Evolutionary conservation across 495 filamentous ascomycete species (phyloP).

Genomic region (Trichoderma orchidacearum): DNA sequence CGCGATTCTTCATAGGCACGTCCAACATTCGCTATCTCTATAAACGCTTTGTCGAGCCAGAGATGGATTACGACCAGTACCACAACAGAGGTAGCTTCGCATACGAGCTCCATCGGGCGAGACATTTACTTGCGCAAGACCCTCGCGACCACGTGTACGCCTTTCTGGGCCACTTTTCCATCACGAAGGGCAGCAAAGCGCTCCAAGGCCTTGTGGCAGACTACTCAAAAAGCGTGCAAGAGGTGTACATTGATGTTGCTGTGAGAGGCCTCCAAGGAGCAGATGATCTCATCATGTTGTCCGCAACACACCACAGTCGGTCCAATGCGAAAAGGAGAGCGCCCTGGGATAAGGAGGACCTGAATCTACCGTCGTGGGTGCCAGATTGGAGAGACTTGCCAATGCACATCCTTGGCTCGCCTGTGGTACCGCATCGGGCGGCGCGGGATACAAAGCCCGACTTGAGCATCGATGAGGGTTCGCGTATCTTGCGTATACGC

Average conservation of each 20-base stretch:
- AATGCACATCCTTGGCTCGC: slow-evolving; percentile 3
- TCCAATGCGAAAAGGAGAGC: neutral
- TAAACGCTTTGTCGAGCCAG: slow-evolving; percentile 12
- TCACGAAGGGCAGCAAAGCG: neutral
- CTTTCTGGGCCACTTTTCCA: slow-evolving; percentile 12
- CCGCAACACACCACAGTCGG: slow-evolving; percentile 7
- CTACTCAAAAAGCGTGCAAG: slow-evolving; percentile 5
- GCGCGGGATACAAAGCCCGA: neutral
- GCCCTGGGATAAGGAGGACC: neutral
- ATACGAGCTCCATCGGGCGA: slow-evolving; percentile 15
- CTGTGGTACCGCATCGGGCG: slow-evolving; percentile 1
- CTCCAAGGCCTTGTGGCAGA: slow-evolving; percentile 1
- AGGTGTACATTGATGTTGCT: slow-evolving; percentile 5
- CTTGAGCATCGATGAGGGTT: neutral
- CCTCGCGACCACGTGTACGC: slow-evolving; percentile 14
- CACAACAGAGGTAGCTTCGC: slow-evolving; percentile 15
- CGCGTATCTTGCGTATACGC: neutral
- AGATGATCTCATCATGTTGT: slow-evolving; percentile 5
- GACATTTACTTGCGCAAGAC: slow-evolving; percentile 10
- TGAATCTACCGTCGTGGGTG: slow-evolving; percentile 7
- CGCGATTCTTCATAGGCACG: slow-evolving; percentile 7
- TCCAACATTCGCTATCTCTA: slow-evolving; percentile 11
- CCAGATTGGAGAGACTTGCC: slow-evolving; percentile 8
- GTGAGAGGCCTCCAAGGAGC: slow-evolving; percentile 6
- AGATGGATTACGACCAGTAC: slow-evolving; percentile 6